These are phyloP conservation scores for Fusarium udum DNA, from an alignment of 2,329 filamentous ascomycete species.

Conservation along the genomic window DNA sequence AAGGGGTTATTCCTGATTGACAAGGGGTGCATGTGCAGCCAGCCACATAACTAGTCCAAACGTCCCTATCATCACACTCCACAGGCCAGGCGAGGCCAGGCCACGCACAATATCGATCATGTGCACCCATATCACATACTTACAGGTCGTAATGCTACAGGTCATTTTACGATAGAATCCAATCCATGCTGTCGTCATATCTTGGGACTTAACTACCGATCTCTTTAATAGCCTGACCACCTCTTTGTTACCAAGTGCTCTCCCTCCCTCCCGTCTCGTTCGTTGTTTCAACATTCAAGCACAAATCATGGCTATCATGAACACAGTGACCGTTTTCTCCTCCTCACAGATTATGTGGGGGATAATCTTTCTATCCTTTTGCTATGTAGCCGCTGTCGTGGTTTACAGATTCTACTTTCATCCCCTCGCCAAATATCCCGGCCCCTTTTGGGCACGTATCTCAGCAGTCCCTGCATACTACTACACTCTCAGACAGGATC, in stretches of 20 bases:
- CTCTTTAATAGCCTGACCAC: background rate
- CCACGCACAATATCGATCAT: background rate
- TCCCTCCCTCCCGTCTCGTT: background rate
- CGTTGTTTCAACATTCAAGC: background rate
- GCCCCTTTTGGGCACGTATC: constrained; percentile 63
- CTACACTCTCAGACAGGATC: constrained; percentile 30
- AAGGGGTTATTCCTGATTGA: background rate
- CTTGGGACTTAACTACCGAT: background rate
- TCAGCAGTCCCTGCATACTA: constrained; percentile 31
- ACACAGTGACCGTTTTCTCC: background rate
- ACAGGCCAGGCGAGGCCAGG: background rate
- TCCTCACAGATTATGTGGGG: background rate
- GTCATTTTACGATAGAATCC: background rate
- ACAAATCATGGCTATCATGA: background rate
- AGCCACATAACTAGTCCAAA: background rate
- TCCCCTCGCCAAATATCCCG: constrained; percentile 61
- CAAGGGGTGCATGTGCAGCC: background rate
- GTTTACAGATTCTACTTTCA: constrained; percentile 55
- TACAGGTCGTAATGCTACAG: background rate
- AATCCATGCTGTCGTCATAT: background rate
- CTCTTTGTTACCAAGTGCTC: background rate
- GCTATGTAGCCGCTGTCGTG: background rate
- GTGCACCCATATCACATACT: background rate
- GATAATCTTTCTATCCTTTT: background rate
- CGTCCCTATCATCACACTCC: background rate